Conservation (phyloP, 176 grass and related monocot species). For the Raddia guianensis region DNA sequence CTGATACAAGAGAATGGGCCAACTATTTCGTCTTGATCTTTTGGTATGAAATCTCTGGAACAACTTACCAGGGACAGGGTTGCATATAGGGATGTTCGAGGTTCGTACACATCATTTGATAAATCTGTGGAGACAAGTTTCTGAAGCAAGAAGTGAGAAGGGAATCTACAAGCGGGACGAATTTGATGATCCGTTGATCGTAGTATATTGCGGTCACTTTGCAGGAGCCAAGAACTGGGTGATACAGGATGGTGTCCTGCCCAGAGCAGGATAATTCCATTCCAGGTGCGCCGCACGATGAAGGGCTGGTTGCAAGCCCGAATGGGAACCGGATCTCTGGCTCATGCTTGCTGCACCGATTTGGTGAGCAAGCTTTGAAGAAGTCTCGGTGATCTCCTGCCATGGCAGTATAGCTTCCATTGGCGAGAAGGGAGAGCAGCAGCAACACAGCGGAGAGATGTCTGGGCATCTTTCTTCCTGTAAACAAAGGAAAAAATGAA, state of each 20-base stretch:
- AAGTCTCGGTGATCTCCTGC: constrained; percentile 34
- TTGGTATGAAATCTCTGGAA: neutral
- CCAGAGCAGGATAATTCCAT: constrained; percentile 58
- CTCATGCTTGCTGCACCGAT: constrained; percentile 40
- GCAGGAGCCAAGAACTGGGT: constrained; percentile 38
- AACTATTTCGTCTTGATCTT: neutral
- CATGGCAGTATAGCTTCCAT: neutral
- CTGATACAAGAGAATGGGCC: no score
- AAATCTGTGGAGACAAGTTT: constrained; percentile 25
- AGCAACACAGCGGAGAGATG: neutral
- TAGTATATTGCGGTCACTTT: constrained; percentile 51
- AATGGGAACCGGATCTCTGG: constrained; percentile 51
- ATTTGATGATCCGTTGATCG: neutral
- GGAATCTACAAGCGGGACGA: neutral
- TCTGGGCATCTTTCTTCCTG: neutral
- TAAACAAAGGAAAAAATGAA: no score
- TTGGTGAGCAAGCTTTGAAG: constrained; percentile 29
- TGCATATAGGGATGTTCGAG: neutral
- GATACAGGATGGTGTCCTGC: constrained; percentile 41
- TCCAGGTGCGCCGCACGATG: constrained; percentile 31
- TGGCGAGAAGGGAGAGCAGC: constrained; percentile 17
- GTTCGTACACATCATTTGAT: constrained; percentile 35
- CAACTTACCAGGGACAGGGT: constrained; percentile 37
- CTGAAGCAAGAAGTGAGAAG: constrained; percentile 41
- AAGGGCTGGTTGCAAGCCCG: constrained; percentile 7